Evolutionary conservation across 805 yeast species (phyloP).

Genomic region (Pichia nakasei): DNA sequence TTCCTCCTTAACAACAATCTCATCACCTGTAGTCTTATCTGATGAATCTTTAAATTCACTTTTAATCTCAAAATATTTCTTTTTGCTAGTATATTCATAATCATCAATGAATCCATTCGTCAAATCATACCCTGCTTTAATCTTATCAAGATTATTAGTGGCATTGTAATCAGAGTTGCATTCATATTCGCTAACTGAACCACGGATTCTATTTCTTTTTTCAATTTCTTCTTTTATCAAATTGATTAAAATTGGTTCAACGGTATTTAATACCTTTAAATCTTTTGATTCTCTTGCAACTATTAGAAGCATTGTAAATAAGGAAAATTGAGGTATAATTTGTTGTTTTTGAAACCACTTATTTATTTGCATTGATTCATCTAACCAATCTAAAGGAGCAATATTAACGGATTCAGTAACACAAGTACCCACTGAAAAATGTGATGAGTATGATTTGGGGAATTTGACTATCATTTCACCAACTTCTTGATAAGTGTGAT

Average conservation of each 20-base stretch:
- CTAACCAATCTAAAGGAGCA: constrained; percentile 51
- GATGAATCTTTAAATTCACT: neutral
- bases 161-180: neutral
- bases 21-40: neutral
- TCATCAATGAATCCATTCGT: neutral
- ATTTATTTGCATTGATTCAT: constrained; percentile 38
- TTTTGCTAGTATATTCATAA: neutral
- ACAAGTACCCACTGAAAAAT: constrained; percentile 46
- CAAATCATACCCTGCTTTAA: neutral
- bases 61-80: neutral
- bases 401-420: constrained; percentile 49
- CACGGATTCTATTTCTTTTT: constrained; percentile 31
- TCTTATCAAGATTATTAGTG: neutral
- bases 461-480: constrained; percentile 53
- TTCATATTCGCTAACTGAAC: constrained; percentile 8
- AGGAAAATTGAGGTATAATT: constrained; percentile 45
- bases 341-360: constrained; percentile 41
- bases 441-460: constrained; percentile 46
- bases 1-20: neutral
- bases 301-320: constrained; percentile 38
- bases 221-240: constrained; percentile 36
- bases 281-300: constrained; percentile 37
- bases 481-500: constrained; percentile 45
- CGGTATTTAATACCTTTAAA: constrained; percentile 26
- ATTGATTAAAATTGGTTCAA: constrained; percentile 27